Base-by-base conservation (phyloP, 176 grass and related monocot genomes). In the Paspalum notatum region DNA sequence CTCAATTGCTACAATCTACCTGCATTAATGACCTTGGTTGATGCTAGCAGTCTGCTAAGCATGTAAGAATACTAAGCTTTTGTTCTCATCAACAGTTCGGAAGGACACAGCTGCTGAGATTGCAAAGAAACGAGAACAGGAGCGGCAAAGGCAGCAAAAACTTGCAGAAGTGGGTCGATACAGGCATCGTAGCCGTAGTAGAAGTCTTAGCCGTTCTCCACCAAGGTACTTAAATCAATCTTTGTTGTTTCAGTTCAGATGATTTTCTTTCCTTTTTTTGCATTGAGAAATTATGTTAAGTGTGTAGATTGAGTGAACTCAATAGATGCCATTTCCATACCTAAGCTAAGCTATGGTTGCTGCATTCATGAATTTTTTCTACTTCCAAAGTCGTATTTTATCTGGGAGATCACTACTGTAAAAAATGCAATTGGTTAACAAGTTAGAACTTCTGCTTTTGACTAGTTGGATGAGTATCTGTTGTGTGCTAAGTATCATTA, bases 61-160 rank as follows among this genome's bases (percentile, higher is more conserved):
- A 63, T 50, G 68, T 50, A 50, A 71, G 68, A 65, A n/a, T 82
- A 25, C 17, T 59, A 20, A 86, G 52, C 27, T 85, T 85, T n/a
- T 75, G 49, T 68, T 82, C 66, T 38, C 81, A 0, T 74, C 10
- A 78, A 67, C 88, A 99, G 96, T 99, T 93, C 70, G 79, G 58
- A 99, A 99, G 75, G 96, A 99, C 57, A 99, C 86, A 61, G 96
- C 93, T 64, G 90, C 92, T 32, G 96, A 99, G 82, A 87, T 86
- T 42, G 88, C 91, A 22, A 99, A 99, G 85, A 99, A 93, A 84
- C 81, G 90, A 60, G 97, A 95, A 71, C 96, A 90, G 67, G 93
- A 99, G 76, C 87, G 82, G 6, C 92, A 91, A 76, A 91, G 87
- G 85, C 80, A 91, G 79, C 85, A 99, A 87, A 92, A 91, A 63